Evolutionary conservation across 441 rosid species (phyloP), one percentile per base, ranked within the genome.

Genomic region (Bruguiera hainesii): DNA sequence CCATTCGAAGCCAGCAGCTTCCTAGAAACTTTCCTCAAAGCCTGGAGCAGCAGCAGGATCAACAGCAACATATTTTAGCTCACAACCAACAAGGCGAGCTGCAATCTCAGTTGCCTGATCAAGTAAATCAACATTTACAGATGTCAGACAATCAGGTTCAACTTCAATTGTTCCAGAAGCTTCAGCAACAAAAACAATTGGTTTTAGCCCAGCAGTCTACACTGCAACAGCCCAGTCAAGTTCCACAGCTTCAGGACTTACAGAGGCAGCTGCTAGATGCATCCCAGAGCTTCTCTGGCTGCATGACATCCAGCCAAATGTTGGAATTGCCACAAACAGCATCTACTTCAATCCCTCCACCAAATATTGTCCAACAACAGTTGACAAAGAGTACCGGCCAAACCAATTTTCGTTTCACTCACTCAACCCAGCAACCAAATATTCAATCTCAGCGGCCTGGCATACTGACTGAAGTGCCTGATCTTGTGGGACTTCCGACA

Each of bases 101-200:
- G 62, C 81, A 80, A 74, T 42, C 80, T 7, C 84, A 75, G 68
- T 59, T 82, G 76, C 73, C 82, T 23, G 87, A 82, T 77, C 90
- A 71, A 62, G 60, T 74, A 21, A 82, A 62, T 75, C 86, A 76
- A 60, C 84, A 79, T 46, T 56, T 76, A 56, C 87, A 78, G 58
- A 68, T 82, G 69, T 29, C 89, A 61, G 84, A 86, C 63, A 83
- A 68, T 68, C 86, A 84, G 69, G 64, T 82, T 72, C 89, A 79
- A 75, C 71, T 80, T 69, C 88, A 83, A 60, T 69, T 83, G 35
- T 60, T 86, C 69, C 91, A 86, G 79, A 81, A 82, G 76, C 81
- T 82, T 77, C 88, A 86, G 60, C 87, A 84, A 70, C 89, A 83
- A 69, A 87, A 82, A 29, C 87, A 84, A 66, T 73, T 79, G 9